Evolutionary conservation across 108 stramenopile species (phyloP), one percentile per base, ranked within the genome.

Genomic region (Tribonema minus): DNA sequence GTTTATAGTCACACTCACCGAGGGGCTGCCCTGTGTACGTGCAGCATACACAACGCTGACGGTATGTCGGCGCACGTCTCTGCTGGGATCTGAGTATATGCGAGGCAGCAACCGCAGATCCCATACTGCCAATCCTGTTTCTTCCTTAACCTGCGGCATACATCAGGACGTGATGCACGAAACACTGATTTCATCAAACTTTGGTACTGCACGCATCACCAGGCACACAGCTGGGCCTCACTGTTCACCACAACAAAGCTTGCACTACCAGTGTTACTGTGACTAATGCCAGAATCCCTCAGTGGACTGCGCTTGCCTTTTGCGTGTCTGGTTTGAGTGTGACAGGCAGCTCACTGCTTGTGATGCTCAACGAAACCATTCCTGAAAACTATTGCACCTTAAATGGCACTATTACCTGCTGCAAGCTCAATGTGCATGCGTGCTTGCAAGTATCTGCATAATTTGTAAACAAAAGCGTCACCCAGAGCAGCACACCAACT

Each of bases 11-110:
- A n/a, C 46, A 20, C 20, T 54, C 20, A 54, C 46, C 46, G 9
- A 15, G 9, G 46, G 46, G 9, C 15, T 54, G 46, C 46, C 46
- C 9, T 54, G 46, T 54, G 46, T 20, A 54, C 15, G 9, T 15
- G 46, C 46, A 54, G 46, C 20, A 54, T 54, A 54, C 46, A 54
- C 46, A 20, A 54, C 46, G 37, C 76, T 79, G 30, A 80, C 84
- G 34, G 80, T 85, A 32, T 85, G 84, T 76, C 84, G 25, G 35
- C 84, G 33, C 15, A 65, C 27, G 29, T 85, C 84, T 67, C 80
- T 40, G 27, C n/a, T 29, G 30, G 84, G 84, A 46, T 82, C 81
- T 7, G 74, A 74, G 37, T 75, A 85, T 68, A 85, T 61, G 59
- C 70, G 58, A 20, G 76, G 76, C 20, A 77, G 6, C 76, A 77